Percentiles rank a stretch among this genome's conserved stretches.
Evolutionary conservation across 83 land plant species (phyloP).

Genomic region (Isoetes engelmannii): DNA sequence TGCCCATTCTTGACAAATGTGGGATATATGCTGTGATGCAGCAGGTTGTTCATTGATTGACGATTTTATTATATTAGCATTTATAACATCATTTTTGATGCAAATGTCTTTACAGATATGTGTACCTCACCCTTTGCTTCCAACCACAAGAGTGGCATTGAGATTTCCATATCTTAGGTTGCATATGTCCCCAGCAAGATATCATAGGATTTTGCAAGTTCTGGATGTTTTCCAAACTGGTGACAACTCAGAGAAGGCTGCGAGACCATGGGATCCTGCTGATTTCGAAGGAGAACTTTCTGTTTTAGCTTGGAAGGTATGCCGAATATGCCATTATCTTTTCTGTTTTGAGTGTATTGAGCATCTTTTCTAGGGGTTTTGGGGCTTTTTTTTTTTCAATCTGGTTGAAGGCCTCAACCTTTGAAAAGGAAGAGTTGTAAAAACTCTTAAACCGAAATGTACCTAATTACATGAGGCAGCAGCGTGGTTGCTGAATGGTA

Average conservation of each 20-base stretch:
- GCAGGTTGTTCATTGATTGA: slow-evolving; percentile 48
- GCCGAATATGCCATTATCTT: too few relatives aligned
- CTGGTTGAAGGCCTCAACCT: too few relatives aligned
- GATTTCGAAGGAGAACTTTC: slow-evolving; percentile 90
- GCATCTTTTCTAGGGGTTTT: too few relatives aligned
- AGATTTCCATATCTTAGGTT: slow-evolving; percentile 73
- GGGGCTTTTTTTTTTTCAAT: too few relatives aligned
- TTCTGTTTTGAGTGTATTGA: too few relatives aligned
- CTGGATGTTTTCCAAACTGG: slow-evolving; percentile 53
- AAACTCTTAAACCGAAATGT: too few relatives aligned
- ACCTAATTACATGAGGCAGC: too few relatives aligned
- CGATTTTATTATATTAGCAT: not conserved
- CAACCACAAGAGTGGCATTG: slow-evolving; percentile 75
- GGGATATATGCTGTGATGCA: slow-evolving; percentile 68
- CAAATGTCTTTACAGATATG: slow-evolving; percentile 46
- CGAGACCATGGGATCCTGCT: slow-evolving; percentile 73
- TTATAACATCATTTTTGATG: slow-evolving; percentile 5
- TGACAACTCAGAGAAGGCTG: slow-evolving; percentile 14
- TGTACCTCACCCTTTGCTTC: slow-evolving; percentile 60
- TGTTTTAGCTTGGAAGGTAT: slow-evolving; percentile 82
- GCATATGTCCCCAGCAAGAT: slow-evolving; percentile 97
- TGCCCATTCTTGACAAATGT: slow-evolving; percentile 89
- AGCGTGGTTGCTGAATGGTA: too few relatives aligned
- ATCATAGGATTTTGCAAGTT: slow-evolving; percentile 86
- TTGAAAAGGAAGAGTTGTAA: too few relatives aligned